A percentile compares a stretch with the other conserved stretches of the same genome.
Conservation (phyloP, 1,284 basidiomycete species). For the Cutaneotrichosporon mucoides region DNA sequence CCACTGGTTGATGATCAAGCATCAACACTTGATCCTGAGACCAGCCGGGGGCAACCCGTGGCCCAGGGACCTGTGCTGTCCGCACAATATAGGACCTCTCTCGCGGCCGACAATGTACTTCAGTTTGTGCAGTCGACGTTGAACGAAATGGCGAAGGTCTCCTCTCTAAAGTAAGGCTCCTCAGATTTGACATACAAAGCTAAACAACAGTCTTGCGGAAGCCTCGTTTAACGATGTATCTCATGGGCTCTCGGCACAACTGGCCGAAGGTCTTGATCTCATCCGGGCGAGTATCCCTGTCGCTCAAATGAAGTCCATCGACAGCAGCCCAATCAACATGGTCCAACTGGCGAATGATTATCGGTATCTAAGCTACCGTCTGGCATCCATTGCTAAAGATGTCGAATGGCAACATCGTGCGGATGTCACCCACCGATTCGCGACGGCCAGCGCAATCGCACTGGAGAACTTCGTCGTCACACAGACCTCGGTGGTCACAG, state of each 20-base stretch:
- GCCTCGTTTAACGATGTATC: not conserved
- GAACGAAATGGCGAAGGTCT: not conserved
- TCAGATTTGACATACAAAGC: not conserved
- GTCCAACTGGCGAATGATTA: slow-evolving; percentile 88
- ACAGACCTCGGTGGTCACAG: not conserved
- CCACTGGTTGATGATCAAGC: no score
- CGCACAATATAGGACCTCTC: slow-evolving; percentile 18
- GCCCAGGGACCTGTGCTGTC: no score
- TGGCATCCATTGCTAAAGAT: slow-evolving; percentile 39
- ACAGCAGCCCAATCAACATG: slow-evolving; percentile 57
- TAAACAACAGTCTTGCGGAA: not conserved
- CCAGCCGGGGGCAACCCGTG: no score
- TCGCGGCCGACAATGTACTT: slow-evolving; percentile 55
- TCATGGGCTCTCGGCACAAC: not conserved
- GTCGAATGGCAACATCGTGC: slow-evolving; percentile 51
- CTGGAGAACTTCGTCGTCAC: slow-evolving; percentile 55
- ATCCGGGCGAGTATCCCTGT: slow-evolving; percentile 58
- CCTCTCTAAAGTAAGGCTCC: not conserved
- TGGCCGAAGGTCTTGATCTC: slow-evolving; percentile 10
- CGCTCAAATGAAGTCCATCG: slow-evolving; percentile 63
- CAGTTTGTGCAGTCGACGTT: slow-evolving; percentile 51
- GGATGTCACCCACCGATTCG: slow-evolving; percentile 56
- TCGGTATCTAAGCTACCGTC: slow-evolving; percentile 57
- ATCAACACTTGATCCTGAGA: no score
- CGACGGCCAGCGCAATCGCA: slow-evolving; percentile 60